Conservation (phyloP, 140 eudicot genomes). For the Stevia rebaudiana region DNA sequence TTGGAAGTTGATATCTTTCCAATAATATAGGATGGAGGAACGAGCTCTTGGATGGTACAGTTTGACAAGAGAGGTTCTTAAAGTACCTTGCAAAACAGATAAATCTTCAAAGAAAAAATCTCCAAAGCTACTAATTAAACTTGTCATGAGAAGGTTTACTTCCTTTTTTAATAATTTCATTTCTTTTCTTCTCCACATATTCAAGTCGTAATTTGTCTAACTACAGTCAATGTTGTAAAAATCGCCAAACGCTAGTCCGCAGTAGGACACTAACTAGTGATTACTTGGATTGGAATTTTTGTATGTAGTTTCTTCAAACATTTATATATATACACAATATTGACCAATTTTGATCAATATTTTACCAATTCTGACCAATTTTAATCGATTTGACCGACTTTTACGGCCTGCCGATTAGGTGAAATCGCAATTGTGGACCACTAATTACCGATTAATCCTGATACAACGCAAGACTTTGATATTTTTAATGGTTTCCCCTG, state of each 20-base stretch:
- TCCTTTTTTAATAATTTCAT: not conserved
- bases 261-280: too few species aligned
- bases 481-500: not conserved
- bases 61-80: conserved; percentile 75
- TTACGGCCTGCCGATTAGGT: too few species aligned
- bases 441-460: too few species aligned
- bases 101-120: conserved; percentile 74
- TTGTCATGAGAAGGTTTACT: conserved; percentile 99
- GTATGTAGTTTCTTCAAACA: too few species aligned
- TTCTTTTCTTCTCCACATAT: not conserved
- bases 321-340: too few species aligned
- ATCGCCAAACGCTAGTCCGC: too few species aligned
- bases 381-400: too few species aligned
- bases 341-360: too few species aligned
- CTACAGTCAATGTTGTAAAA: too few species aligned
- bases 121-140: conserved; percentile 85
- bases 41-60: conserved; percentile 97
- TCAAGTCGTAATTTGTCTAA: not conserved
- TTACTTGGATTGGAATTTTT: too few species aligned
- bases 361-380: too few species aligned
- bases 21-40: conserved; percentile 59
- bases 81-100: conserved; percentile 45
- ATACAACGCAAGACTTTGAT: not conserved
- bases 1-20: conserved; percentile 4
- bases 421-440: too few species aligned